Evolutionary conservation across 1,284 basidiomycete genomes (phyloP), one percentile per base, ranked within the genome.

Genomic region (Puccinia novopanici): DNA sequence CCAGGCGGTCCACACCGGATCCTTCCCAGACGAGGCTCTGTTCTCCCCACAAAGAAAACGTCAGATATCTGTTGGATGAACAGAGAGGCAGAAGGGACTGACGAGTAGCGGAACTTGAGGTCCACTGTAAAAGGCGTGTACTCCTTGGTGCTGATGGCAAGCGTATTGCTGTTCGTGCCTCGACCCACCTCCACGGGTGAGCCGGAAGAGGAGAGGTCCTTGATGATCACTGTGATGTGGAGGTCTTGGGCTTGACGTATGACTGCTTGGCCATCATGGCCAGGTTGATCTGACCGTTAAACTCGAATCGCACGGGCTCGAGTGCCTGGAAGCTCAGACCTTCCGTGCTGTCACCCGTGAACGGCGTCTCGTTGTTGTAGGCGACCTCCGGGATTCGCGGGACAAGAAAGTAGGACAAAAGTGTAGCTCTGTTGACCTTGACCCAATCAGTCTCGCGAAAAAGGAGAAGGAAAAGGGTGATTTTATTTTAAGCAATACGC

Each of bases 321-420:
- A 40, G 22, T 15, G 61, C 24, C 52, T 59, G 34, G 40, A 78
- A 78, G n/a, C 63, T 70, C 1, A 73, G 54, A 6, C 61, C 75
- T 2, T 27, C 34, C 17, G 52, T 45, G 42, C 65, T 78, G 67
- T 78, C 75, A 9, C 75, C 65, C 8, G 42, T 37, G 10, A 78
- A 22, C 6, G 65, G 37, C 22, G 24, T 52, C 50, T 70, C 63
- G 40, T 78, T 78, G 75, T 78, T 78, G 65, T 78, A 78, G 0
- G 75, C 75, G 19, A 78, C 17, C 15, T 37, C 52, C 24, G 75
- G 75, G 17, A 70, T 15, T 37, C 75, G 12, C 0, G 75, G 75
- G 0, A 78, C 37, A 3, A 78, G 55, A 37, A 78, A 78, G 50
- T 50, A 78, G 30, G 24, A 13, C 50, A 78, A 24, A 10, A 78